phyloP scores from a whole-genome alignment of 1,139 yeast species.

The Nadsonia starkeyi-henricii region DNA sequence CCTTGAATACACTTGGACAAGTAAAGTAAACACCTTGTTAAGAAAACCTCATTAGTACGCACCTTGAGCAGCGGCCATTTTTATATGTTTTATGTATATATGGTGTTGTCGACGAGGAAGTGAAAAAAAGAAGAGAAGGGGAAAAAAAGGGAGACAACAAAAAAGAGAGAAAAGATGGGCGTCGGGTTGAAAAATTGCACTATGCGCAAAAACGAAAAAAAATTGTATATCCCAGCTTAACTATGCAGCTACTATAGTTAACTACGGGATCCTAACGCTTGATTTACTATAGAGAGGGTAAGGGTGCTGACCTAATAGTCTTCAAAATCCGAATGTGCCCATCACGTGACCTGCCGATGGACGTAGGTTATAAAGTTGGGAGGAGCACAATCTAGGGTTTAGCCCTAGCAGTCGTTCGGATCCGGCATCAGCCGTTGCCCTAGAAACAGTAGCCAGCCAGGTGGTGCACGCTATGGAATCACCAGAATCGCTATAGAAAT shows the following conservation, averaged over 20 bases:
- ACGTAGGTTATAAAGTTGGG: not conserved
- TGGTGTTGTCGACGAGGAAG: conserved; percentile 1
- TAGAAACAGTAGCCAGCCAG: no score
- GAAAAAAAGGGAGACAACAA: not conserved
- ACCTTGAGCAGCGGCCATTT: conserved; percentile 1
- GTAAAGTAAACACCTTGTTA: not conserved
- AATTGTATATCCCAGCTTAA: no score
- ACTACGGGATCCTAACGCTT: no score
- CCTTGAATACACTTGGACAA: no score
- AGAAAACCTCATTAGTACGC: not conserved
- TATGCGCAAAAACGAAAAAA: not conserved
- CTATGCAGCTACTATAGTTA: no score
- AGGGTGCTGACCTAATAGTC: no score
- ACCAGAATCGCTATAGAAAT: no score
- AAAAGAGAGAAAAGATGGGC: not conserved
- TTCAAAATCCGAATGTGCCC: no score
- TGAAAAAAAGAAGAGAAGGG: not conserved
- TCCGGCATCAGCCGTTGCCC: no score
- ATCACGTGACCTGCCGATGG: no score
- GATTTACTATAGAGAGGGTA: no score
- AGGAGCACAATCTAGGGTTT: not conserved
- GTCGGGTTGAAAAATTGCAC: not conserved
- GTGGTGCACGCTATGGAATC: no score
- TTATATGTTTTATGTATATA: not conserved
- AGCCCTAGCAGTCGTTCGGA: not conserved